Base-by-base conservation (phyloP, 257 asterid species). In the Salvia rosmarinus region DNA sequence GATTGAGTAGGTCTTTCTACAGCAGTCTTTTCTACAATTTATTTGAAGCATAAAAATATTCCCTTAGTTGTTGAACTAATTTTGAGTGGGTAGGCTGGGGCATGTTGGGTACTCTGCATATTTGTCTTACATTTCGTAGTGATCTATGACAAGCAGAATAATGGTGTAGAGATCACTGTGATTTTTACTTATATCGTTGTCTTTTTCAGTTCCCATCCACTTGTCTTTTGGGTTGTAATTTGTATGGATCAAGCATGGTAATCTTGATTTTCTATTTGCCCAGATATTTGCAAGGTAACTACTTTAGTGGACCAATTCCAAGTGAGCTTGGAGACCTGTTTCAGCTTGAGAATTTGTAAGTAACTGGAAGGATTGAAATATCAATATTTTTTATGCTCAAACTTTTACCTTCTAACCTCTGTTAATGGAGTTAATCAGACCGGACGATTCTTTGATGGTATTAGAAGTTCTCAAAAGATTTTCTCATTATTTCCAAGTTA, bases 231-330 rank as follows among this genome's bases (percentile, higher is more conserved):
- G 47, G 37, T 35, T 66, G 52, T n/a, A n/a, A n/a, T n/a, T n/a
- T n/a, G n/a, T 35, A 35, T 39, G 77, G 55, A 71, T 75, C 63
- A 75, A 46, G 57, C 4, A 12, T 28, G 59, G 4, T 34, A 32
- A 30, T 69, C 54, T 47, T 43, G 39, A 54, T 75, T 75, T 51
- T 50, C 72, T 75, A 68, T 74, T 47, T 72, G 42, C 62, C 55
- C 90, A 91, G 97, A 73, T 87, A 64, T 83, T 74, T 91, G 78
- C 97, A 91, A 95, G 92, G 95, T 68, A 91, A 91, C 72, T 91
- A 83, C 81, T 77, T 89, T 70, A 89, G 96, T 60, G 96, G 95
- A 68, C 54, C n/a, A 44, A 87, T 91, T 81, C 97, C 97, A 20
- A 78, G 77, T 74, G 91, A 91, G 76, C 79, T 91, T 68, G 97